Base-by-base conservation (phyloP, 306 rosid species). In the Carpinus fangiana region DNA sequence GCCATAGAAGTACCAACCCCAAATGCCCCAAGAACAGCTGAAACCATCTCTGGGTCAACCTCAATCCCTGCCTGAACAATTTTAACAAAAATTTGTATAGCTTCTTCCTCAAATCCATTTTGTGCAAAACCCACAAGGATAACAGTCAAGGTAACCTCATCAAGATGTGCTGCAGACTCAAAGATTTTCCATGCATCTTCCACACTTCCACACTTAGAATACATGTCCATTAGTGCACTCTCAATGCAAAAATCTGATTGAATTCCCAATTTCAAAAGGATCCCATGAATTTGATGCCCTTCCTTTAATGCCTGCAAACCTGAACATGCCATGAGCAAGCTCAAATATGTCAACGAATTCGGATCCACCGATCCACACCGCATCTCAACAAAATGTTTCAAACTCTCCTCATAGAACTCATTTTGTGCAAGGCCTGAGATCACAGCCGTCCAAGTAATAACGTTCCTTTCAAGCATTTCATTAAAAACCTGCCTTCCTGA, bases 171-270 rank as follows among this genome's bases (percentile, higher is more conserved):
- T 0, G 95, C 91, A 21, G 87, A 88, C 83, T 88, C 90, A 41
- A 94, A 94, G 70, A 92, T 87, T 67, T 61, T 56, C 94, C 93
- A 88, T 7, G 98, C 93, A 70, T 79, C 90, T 70, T 86, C 95
- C 70, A 92, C 69, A 57, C 88, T 74, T 28, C 97, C 88, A 78
- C 93, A 94, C 79, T 94, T 94, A 0, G 97, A 90, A 81, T 92
- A 94, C 84, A 94, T 83, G 85, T 94, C 93, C 98, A 94, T 92
- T 78, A 94, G 81, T 57, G 97, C 93, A 85, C 96, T 92, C 87
- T 87, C 97, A 68, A 94, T 79, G 65, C 87, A 87, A 79, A 94
- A 72, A 70, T 88, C 94, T 1, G 96, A 87, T 38, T 94, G 93
- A 83, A 87, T 82, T 78, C 98, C 97, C 76, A 85, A 56, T 80